phyloP scores from a whole-genome alignment of 108 stramenopile genomes.

The Nitzschia sp. region DNA sequence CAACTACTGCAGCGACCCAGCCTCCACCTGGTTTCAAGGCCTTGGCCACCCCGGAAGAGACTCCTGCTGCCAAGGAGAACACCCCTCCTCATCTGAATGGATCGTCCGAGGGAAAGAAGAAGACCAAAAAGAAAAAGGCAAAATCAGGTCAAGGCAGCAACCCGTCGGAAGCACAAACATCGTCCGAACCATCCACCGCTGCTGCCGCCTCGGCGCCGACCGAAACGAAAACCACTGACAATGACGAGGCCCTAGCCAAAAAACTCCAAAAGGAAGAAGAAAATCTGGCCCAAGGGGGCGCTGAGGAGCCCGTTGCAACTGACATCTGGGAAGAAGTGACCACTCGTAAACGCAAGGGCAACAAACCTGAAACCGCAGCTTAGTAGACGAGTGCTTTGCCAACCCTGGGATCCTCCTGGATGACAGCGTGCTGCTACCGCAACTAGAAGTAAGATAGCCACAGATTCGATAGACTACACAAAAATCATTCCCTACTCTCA shows the following conservation, averaged over 20 bases:
- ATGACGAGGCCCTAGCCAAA: slow-evolving; percentile 32
- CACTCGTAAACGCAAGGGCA: slow-evolving; percentile 17
- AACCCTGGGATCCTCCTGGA: no score
- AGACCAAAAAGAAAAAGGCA: slow-evolving; percentile 11
- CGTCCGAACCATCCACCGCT: background rate
- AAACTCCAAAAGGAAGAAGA: slow-evolving; percentile 32
- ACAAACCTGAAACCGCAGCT: background rate
- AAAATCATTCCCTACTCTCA: no score
- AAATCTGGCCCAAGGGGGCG: slow-evolving; percentile 3
- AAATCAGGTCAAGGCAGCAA: background rate
- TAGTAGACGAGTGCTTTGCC: background rate
- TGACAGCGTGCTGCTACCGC: no score
- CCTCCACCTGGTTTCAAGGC: no score
- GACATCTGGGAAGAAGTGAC: slow-evolving; percentile 35
- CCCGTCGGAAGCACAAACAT: no score
- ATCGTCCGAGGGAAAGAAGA: background rate
- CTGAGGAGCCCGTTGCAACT: background rate
- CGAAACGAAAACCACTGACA: slow-evolving; percentile 1
- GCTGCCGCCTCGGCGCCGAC: background rate
- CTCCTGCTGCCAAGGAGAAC: background rate
- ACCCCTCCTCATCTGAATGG: background rate
- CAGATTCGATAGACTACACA: no score
- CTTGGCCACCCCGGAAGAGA: background rate
- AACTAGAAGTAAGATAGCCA: no score
- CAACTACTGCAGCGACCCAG: no score